Conservation (phyloP, 2,329 filamentous ascomycete species). For the Rhytidhysteron rufulum region DNA sequence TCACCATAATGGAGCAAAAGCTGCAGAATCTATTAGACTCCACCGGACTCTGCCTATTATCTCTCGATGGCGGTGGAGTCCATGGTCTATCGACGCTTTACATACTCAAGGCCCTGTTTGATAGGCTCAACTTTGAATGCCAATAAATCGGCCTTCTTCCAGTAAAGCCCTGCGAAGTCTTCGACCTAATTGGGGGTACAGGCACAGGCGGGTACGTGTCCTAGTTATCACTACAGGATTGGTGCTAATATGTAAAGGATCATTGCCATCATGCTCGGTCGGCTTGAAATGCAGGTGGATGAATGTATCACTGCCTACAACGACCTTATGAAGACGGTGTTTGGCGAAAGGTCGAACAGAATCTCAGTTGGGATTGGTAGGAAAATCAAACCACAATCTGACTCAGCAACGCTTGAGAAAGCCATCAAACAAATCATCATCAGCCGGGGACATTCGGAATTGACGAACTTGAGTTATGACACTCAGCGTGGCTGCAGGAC, state of each 20-base stretch:
- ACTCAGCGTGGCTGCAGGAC: background rate
- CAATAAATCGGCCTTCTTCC: background rate
- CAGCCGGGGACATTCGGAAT: background rate
- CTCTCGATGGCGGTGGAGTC: conserved; percentile 10
- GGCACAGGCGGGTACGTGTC: conserved; percentile 8
- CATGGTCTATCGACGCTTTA: conserved; percentile 9
- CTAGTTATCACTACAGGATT: background rate
- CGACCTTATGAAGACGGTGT: background rate
- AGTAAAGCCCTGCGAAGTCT: background rate
- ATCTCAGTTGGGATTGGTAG: background rate
- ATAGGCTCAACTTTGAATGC: background rate
- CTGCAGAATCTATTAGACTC: no score
- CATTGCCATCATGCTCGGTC: conserved; percentile 5
- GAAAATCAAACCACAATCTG: background rate
- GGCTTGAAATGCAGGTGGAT: conserved; percentile 1
- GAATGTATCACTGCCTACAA: conserved; percentile 2
- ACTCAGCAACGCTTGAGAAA: background rate
- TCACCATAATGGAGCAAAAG: no score
- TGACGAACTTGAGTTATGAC: background rate
- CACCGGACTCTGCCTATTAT: conserved; percentile 2
- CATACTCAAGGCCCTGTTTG: conserved; percentile 9
- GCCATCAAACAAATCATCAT: background rate
- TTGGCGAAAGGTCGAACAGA: background rate
- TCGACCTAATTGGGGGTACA: conserved; percentile 10
- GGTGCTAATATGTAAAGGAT: background rate